A percentile compares a stretch with the other conserved stretches of the same genome.
Conservation (phyloP, 2,329 filamentous ascomycete genomes). For the Cladosporium velox region DNA sequence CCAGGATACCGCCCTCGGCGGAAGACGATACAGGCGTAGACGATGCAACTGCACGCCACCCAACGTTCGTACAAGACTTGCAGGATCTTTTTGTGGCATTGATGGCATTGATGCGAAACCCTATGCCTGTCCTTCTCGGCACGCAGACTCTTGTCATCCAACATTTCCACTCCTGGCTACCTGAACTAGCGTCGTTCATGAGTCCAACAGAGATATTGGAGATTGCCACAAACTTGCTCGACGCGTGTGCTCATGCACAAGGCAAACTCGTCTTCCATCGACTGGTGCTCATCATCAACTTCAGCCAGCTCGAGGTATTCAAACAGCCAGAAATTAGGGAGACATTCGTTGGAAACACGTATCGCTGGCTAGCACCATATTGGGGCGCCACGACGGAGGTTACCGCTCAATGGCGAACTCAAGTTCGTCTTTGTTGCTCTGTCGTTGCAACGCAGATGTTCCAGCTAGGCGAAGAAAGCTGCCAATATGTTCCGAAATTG, state of each 20-base stretch:
- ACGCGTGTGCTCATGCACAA: constrained; percentile 82
- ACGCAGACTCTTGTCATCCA: constrained; percentile 95
- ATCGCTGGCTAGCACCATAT: constrained; percentile 88
- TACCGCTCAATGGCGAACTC: constrained; percentile 85
- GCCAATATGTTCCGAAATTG: constrained; percentile 86
- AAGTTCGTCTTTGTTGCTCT: constrained; percentile 90
- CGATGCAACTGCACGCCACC: constrained; percentile 69
- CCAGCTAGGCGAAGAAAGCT: constrained; percentile 75
- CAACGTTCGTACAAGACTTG: constrained; percentile 79
- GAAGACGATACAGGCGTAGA: constrained; percentile 15
- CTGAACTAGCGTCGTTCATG: constrained; percentile 77
- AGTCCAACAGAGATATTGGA: constrained; percentile 83
- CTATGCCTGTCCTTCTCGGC: constrained; percentile 81
- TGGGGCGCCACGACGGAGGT: constrained; percentile 78
- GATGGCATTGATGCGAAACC: constrained; percentile 85
- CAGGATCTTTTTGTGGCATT: constrained; percentile 86
- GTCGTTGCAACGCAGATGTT: constrained; percentile 83
- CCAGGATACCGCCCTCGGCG: constrained; percentile 65
- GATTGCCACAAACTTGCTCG: constrained; percentile 89
- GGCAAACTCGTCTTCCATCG: constrained; percentile 92
- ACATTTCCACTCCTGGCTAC: constrained; percentile 97
- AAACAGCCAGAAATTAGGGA: constrained; percentile 73
- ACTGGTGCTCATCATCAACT: constrained; percentile 88
- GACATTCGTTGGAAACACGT: constrained; percentile 61
- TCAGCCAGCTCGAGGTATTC: constrained; percentile 80